Evolutionary conservation across 176 grass and related monocot species (phyloP).

Genomic region (Aegilops longissima): DNA sequence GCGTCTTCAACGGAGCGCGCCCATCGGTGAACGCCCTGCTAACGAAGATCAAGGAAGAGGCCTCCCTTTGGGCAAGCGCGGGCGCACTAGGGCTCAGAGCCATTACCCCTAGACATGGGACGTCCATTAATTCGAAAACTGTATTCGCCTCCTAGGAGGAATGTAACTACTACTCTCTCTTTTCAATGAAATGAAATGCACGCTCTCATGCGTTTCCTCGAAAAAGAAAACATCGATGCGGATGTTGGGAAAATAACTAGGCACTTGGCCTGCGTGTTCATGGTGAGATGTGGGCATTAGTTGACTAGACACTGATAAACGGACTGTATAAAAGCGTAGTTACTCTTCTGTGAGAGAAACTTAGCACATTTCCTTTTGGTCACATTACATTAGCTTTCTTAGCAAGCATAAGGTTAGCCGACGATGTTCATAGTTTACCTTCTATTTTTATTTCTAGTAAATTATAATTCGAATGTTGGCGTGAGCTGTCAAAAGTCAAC

Average conservation of each 20-base stretch:
- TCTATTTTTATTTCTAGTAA: background rate
- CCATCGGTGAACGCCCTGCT: no score
- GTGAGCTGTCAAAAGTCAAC: background rate
- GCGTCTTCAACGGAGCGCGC: no score
- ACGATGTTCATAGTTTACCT: conserved; percentile 5
- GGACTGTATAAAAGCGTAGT: conserved; percentile 7
- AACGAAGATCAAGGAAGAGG: no score
- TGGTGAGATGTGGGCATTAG: background rate
- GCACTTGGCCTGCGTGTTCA: background rate
- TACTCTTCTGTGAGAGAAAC: conserved; percentile 13
- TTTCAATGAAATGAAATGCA: no score
- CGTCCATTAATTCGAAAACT: no score
- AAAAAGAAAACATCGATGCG: background rate
- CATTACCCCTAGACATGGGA: no score
- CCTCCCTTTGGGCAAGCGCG: no score
- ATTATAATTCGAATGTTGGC: background rate
- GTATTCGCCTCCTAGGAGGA: no score
- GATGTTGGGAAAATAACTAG: background rate
- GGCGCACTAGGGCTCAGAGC: no score
- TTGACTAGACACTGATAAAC: background rate
- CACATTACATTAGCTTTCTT: background rate
- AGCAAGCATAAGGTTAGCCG: background rate
- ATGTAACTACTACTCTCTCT: no score
- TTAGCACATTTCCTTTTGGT: conserved; percentile 8
- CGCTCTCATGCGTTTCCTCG: no score